These are phyloP conservation scores for Eugenia klotzschiana DNA, from an alignment of 441 rosid genomes.

Conservation along the genomic window DNA sequence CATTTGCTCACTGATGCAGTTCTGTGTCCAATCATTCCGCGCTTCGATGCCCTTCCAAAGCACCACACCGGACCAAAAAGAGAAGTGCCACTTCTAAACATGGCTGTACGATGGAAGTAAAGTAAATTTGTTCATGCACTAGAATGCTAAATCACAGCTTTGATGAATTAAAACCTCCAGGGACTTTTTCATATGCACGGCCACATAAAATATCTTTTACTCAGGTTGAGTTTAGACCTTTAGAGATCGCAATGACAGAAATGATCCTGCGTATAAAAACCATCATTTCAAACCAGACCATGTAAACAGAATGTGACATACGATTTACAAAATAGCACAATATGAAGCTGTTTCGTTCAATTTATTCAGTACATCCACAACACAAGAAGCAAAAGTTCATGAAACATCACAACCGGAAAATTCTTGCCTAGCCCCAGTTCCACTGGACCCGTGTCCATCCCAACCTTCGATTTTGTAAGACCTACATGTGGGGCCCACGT, in stretches of 20 bases:
- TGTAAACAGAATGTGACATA: not conserved
- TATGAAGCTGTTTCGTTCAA: not conserved
- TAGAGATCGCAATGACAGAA: not conserved
- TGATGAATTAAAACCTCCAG: not conserved
- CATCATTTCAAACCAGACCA: not conserved
- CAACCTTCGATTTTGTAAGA: no score
- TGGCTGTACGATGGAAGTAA: not conserved
- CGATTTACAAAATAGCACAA: not conserved
- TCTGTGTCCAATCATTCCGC: not conserved
- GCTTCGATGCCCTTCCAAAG: not conserved
- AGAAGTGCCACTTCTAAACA: not conserved
- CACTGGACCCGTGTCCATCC: not conserved
- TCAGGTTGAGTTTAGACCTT: not conserved
- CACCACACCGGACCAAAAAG: not conserved
- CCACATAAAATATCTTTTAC: not conserved
- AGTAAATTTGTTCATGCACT: not conserved
- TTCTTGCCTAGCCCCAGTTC: not conserved
- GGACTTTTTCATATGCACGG: not conserved
- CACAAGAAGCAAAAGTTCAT: not conserved
- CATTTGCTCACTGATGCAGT: not conserved
- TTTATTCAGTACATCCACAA: not conserved
- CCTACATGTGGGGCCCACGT: no score
- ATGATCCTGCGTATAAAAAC: not conserved
- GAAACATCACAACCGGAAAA: rapidly evolving
- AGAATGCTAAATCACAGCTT: not conserved